Conservation (phyloP, 2,329 filamentous ascomycete species). For the Nannizziopsis arthrosporioides region DNA sequence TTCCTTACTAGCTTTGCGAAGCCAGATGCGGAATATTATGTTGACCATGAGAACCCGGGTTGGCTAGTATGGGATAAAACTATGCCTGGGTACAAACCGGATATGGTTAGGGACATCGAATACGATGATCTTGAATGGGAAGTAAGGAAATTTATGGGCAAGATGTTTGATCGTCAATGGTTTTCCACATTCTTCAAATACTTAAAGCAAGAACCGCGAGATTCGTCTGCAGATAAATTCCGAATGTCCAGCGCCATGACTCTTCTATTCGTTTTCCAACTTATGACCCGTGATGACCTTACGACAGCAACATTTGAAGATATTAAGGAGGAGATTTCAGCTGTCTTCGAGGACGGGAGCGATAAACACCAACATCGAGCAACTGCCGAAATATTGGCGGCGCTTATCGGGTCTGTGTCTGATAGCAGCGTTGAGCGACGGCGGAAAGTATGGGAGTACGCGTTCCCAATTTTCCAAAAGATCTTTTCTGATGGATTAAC, state of each 20-base stretch:
- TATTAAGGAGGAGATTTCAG: constrained; percentile 65
- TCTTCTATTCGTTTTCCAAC: constrained; percentile 77
- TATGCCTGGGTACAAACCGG: constrained; percentile 67
- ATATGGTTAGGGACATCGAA: constrained; percentile 52
- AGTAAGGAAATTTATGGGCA: constrained; percentile 67
- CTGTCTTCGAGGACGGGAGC: constrained; percentile 79
- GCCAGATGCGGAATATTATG: constrained; percentile 70
- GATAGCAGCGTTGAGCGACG: constrained; percentile 66
- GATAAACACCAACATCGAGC: constrained; percentile 97
- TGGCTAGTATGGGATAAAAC: constrained; percentile 93
- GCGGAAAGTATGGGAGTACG: constrained; percentile 73
- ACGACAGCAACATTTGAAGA: constrained; percentile 75
- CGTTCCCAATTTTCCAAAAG: constrained; percentile 72
- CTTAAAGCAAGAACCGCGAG: constrained; percentile 89
- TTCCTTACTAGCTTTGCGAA: constrained; percentile 69
- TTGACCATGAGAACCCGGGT: constrained; percentile 83
- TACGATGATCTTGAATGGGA: constrained; percentile 73
- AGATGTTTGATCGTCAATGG: constrained; percentile 71
- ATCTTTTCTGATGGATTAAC: constrained; percentile 87
- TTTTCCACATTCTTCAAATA: constrained; percentile 79
- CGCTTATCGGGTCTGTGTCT: constrained; percentile 65
- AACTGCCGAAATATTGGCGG: constrained; percentile 84
- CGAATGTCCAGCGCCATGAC: constrained; percentile 78
- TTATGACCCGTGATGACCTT: constrained; percentile 64
- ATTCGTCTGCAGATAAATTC: constrained; percentile 71